Conservation (phyloP, 257 asterid genomes). For the Datura wrightii region DNA sequence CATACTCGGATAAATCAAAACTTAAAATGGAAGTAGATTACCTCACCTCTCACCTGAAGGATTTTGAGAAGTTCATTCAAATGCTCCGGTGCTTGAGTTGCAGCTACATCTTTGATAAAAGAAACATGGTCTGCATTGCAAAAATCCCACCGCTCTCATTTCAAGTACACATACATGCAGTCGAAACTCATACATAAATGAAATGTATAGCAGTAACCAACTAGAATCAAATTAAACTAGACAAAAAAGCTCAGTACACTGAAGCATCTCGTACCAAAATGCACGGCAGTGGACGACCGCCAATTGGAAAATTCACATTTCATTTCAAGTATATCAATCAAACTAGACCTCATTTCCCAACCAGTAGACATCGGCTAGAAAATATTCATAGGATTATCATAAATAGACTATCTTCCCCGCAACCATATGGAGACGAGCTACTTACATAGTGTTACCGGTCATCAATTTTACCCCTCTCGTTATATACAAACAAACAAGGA, state of each 20-base stretch:
- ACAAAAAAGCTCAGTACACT: background rate
- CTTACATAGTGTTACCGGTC: too few relatives aligned
- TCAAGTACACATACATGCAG: background rate
- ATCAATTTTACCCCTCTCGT: too few relatives aligned
- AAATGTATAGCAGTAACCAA: background rate
- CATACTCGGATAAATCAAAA: background rate
- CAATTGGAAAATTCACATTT: background rate
- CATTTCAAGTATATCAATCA: background rate
- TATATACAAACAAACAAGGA: background rate
- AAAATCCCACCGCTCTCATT: background rate
- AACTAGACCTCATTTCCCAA: background rate
- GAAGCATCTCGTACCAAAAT: background rate
- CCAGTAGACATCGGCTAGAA: background rate
- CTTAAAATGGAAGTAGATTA: background rate
- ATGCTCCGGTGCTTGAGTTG: conserved; percentile 79
- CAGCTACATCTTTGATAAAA: conserved; percentile 81
- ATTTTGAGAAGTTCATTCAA: conserved; percentile 78
- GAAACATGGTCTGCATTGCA: conserved; percentile 64
- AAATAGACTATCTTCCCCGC: too few relatives aligned
- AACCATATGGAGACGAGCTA: too few relatives aligned
- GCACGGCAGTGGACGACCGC: background rate
- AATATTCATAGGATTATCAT: background rate
- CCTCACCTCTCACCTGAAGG: conserved; percentile 84
- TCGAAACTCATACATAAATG: background rate
- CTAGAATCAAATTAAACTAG: background rate